Percentiles rank a stretch among this genome's conserved stretches.
Conservation (phyloP, 2,329 filamentous ascomycete genomes). For the Massarina eburnea region DNA sequence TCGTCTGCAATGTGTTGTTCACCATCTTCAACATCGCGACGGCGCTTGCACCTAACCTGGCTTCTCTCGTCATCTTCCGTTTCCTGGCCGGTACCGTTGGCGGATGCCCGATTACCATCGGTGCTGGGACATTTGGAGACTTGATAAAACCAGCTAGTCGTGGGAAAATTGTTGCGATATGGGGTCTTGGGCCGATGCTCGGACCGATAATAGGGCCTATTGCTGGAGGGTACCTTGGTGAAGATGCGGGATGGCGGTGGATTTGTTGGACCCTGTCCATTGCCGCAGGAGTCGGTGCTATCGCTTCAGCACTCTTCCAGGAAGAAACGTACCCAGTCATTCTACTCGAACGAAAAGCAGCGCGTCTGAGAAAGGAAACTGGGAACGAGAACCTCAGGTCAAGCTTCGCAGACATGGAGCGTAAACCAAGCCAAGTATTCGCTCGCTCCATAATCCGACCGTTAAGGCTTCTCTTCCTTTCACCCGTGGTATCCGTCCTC, state of each 20-base stretch:
- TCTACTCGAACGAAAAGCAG: slow-evolving; percentile 38
- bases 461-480: slow-evolving; percentile 56
- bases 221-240: slow-evolving; percentile 16
- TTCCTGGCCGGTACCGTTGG: slow-evolving; percentile 44
- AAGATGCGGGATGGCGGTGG: slow-evolving; percentile 20
- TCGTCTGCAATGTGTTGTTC: slow-evolving; percentile 59
- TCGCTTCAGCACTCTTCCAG: slow-evolving; percentile 31
- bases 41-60: slow-evolving; percentile 51
- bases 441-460: slow-evolving; percentile 50
- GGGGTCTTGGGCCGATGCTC: slow-evolving; percentile 12
- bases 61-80: slow-evolving; percentile 48
- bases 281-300: slow-evolving; percentile 28
- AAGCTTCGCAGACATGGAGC: slow-evolving; percentile 33
- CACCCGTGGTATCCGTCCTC: slow-evolving; percentile 52
- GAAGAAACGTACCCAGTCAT: slow-evolving; percentile 29
- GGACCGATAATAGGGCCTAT: slow-evolving; percentile 23
- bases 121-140: slow-evolving; percentile 27
- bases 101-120: slow-evolving; percentile 17
- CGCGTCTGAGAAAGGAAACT: slow-evolving; percentile 25
- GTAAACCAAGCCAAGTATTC: slow-evolving; percentile 41
- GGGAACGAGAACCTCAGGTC: slow-evolving; percentile 34
- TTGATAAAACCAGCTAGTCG: slow-evolving; percentile 19
- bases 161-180: slow-evolving; percentile 25
- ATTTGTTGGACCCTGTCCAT: slow-evolving; percentile 43
- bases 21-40: slow-evolving; percentile 60